Percentiles rank a stretch among this genome's conserved stretches.
Evolutionary conservation across 306 rosid genomes (phyloP).

Genomic region (Quercus gilva): DNA sequence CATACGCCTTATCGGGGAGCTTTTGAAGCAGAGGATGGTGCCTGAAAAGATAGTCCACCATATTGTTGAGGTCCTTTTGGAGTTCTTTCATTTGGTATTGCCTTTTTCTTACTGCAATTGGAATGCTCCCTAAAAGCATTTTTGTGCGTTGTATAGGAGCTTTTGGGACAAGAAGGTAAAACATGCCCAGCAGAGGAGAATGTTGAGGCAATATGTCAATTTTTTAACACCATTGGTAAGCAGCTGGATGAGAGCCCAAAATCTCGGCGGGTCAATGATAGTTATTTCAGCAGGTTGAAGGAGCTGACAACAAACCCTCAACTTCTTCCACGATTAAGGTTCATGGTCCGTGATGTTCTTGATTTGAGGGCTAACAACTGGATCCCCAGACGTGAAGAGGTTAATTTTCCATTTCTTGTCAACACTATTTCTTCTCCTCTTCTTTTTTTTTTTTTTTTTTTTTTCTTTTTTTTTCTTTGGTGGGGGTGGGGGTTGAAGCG

Average conservation of each 20-base stretch:
- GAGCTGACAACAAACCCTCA: too few species aligned
- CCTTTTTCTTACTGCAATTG: neutral
- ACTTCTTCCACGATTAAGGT: too few species aligned
- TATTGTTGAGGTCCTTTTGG: conserved; percentile 36
- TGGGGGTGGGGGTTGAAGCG: neutral
- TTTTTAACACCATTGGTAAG: too few species aligned
- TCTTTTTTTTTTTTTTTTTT: neutral
- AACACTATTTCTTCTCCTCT: too few species aligned
- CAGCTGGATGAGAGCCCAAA: too few species aligned
- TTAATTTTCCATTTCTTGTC: too few species aligned
- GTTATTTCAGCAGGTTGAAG: too few species aligned
- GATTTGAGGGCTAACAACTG: too few species aligned
- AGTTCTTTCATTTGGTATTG: neutral
- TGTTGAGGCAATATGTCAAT: conserved; percentile 34
- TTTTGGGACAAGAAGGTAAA: conserved; percentile 33
- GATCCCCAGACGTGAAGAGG: too few species aligned
- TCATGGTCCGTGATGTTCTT: too few species aligned
- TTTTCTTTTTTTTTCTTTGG: neutral
- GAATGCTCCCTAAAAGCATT: neutral
- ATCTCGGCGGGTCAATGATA: too few species aligned
- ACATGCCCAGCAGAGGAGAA: conserved; percentile 42
- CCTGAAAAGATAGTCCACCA: conserved; percentile 46
- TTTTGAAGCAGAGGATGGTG: conserved; percentile 41
- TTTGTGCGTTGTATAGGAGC: conserved; percentile 21
- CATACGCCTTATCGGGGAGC: conserved; percentile 48